Evolutionary conservation across 208 protist species (phyloP).

Genomic region (Trypanosoma avium): DNA sequence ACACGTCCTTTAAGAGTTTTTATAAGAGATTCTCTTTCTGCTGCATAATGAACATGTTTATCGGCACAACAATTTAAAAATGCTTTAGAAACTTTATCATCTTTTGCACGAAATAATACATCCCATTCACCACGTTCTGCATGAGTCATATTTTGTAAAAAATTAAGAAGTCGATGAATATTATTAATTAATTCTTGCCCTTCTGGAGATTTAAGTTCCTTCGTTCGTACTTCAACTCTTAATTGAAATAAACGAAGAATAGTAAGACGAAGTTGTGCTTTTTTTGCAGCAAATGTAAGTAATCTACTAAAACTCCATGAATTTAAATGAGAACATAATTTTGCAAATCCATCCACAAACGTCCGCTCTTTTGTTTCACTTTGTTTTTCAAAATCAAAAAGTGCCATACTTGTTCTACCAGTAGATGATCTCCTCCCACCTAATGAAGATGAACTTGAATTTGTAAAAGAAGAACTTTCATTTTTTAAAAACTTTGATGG

Average conservation of each 20-base stretch:
- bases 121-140: slow-evolving; percentile 62
- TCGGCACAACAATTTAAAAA: slow-evolving; percentile 47
- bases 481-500: slow-evolving; percentile 17
- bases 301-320: slow-evolving; percentile 38
- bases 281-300: slow-evolving; percentile 46
- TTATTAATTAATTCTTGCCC: slow-evolving; percentile 55
- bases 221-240: slow-evolving; percentile 37
- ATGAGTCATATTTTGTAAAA: slow-evolving; percentile 57
- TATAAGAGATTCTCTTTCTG: slow-evolving; percentile 37
- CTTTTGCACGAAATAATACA: slow-evolving; percentile 62
- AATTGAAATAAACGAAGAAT: slow-evolving; percentile 57
- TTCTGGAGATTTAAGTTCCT: slow-evolving; percentile 42
- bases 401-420: slow-evolving; percentile 17
- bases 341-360: slow-evolving; percentile 50
- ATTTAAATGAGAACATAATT: slow-evolving; percentile 50
- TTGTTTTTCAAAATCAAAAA: slow-evolving; percentile 73
- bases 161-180: slow-evolving; percentile 67
- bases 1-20: slow-evolving; percentile 50
- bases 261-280: slow-evolving; percentile 39
- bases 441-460: background rate
- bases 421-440: slow-evolving; percentile 13
- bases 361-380: slow-evolving; percentile 25
- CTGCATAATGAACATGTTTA: slow-evolving; percentile 30
- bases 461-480: background rate
- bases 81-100: slow-evolving; percentile 56